Conservation (phyloP, 108 stramenopile species). For the Pseudonitzschia delicatissima region DNA sequence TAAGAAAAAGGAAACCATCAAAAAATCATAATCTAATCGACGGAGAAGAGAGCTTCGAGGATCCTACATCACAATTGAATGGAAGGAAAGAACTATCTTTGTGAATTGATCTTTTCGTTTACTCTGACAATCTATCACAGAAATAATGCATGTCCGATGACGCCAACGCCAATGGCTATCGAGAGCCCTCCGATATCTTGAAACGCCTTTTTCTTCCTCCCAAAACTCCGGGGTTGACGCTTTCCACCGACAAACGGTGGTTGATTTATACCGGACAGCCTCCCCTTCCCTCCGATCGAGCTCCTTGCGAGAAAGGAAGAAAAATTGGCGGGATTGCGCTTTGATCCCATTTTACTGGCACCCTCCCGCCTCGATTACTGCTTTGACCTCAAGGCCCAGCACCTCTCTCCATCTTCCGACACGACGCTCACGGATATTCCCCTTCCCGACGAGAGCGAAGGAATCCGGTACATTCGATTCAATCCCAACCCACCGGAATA, state of each 20-base stretch:
- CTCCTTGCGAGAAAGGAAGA: not conserved
- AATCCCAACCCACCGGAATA: not conserved
- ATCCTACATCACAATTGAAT: too few relatives aligned
- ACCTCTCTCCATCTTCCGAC: not conserved
- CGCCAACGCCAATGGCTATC: not conserved
- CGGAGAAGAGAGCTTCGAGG: too few relatives aligned
- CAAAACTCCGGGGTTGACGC: not conserved
- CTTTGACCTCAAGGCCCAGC: not conserved
- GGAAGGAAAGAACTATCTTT: too few relatives aligned
- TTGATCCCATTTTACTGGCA: slow-evolving; percentile 1
- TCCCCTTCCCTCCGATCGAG: slow-evolving; percentile 7
- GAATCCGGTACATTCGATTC: slow-evolving; percentile 13
- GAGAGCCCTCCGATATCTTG: slow-evolving; percentile 7
- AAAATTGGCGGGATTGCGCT: slow-evolving; percentile 8
- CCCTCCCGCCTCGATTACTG: slow-evolving; percentile 6
- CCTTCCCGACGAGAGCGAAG: not conserved
- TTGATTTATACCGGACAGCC: not conserved
- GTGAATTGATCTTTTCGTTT: too few relatives aligned
- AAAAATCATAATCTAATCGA: too few relatives aligned
- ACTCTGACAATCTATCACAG: too few relatives aligned
- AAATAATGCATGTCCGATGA: too few relatives aligned
- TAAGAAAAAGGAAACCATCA: too few relatives aligned
- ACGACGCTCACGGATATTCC: not conserved
- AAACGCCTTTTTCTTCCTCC: slow-evolving; percentile 14
- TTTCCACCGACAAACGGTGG: slow-evolving; percentile 2